phyloP scores from a whole-genome alignment of 1,284 basidiomycete genomes.

The Puccinia triticina region DNA sequence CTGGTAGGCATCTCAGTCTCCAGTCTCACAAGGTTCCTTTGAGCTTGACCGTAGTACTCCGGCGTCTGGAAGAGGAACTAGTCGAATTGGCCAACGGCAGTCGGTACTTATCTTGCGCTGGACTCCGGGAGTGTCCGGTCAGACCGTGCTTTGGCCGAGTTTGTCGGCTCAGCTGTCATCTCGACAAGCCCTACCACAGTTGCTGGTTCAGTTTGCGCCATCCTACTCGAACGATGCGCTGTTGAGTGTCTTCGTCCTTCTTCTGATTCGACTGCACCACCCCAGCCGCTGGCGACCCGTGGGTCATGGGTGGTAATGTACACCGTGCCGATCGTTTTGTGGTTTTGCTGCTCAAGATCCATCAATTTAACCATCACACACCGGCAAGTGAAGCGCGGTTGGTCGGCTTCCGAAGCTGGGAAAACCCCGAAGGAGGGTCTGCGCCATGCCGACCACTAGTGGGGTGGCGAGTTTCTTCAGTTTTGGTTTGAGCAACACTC shows the following conservation, averaged over 20 bases:
- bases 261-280: neutral
- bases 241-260: neutral
- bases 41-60: neutral
- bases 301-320: too few relatives aligned
- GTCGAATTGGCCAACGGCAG: neutral
- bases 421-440: too few relatives aligned
- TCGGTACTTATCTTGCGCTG: constrained; percentile 11
- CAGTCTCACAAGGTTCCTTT: neutral
- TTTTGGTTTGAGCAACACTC: too few relatives aligned
- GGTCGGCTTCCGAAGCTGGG: too few relatives aligned
- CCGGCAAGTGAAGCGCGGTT: too few relatives aligned
- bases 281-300: neutral
- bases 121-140: neutral
- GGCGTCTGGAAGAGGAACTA: neutral
- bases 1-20: neutral
- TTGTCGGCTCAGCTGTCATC: neutral
- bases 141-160: neutral
- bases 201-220: too few relatives aligned
- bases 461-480: too few relatives aligned
- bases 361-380: too few relatives aligned
- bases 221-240: neutral
- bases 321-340: too few relatives aligned
- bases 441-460: too few relatives aligned
- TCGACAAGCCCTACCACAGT: neutral
- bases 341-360: too few relatives aligned